Conservation (phyloP, 2,329 filamentous ascomycete genomes). For the Ophiosphaerella narmari region DNA sequence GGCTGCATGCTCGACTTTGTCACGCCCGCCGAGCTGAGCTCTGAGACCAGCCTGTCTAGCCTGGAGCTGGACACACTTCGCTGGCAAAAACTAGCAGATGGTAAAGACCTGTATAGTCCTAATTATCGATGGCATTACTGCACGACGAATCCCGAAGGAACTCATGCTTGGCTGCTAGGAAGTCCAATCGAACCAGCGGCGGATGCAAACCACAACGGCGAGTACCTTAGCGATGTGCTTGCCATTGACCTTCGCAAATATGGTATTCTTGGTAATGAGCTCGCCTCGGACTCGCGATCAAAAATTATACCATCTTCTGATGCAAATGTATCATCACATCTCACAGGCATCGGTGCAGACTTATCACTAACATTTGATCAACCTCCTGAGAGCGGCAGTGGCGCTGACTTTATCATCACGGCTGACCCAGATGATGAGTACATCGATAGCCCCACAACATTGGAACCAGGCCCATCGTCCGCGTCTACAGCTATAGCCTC, state of each 20-base stretch:
- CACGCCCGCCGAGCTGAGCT: constrained; percentile 86
- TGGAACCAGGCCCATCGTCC: constrained; percentile 43
- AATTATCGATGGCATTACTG: constrained; percentile 99
- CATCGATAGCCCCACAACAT: constrained; percentile 59
- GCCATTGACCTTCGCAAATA: constrained; percentile 91
- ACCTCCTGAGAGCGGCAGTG: constrained; percentile 80
- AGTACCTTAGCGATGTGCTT: constrained; percentile 92
- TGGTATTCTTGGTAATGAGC: constrained; percentile 82
- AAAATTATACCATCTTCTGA: constrained; percentile 56
- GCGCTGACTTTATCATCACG: constrained; percentile 89
- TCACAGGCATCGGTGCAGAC: constrained; percentile 77
- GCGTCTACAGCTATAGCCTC: constrained; percentile 39
- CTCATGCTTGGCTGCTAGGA: constrained; percentile 95
- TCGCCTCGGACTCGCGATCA: constrained; percentile 53
- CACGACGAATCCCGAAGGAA: constrained; percentile 91
- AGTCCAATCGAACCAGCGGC: constrained; percentile 75
- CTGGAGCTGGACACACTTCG: constrained; percentile 84
- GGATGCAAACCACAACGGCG: constrained; percentile 75
- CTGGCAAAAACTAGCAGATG: constrained; percentile 95
- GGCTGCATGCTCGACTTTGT: constrained; percentile 92
- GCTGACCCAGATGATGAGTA: constrained; percentile 80
- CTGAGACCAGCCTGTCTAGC: constrained; percentile 88
- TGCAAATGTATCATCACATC: constrained; percentile 55
- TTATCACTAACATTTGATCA: constrained; percentile 86
- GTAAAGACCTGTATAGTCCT: constrained; percentile 86